Conservation (phyloP, 169 alveolate species). For the Cytauxzoon felis region DNA sequence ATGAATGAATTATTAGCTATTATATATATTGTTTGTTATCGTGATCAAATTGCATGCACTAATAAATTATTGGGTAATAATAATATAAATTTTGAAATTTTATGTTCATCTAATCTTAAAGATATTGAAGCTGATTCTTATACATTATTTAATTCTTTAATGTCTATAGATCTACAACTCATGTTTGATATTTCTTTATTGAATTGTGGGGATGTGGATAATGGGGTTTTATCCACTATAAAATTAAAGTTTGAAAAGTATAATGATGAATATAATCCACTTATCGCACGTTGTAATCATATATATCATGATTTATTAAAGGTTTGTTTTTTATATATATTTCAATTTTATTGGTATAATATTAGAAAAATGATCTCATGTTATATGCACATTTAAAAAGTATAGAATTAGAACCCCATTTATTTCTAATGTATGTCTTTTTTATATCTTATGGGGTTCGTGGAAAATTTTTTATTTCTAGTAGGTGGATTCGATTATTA, state of each 20-base stretch:
- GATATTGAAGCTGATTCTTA: slow-evolving; percentile 80
- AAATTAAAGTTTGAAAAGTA: background rate
- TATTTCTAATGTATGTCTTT: slow-evolving; percentile 55
- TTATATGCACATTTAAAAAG: slow-evolving; percentile 62
- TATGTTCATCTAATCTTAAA: slow-evolving; percentile 27
- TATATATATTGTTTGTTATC: slow-evolving; percentile 61
- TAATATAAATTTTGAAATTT: slow-evolving; percentile 7
- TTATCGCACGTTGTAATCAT: slow-evolving; percentile 70
- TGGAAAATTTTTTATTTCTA: background rate
- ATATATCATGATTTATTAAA: slow-evolving; percentile 61
- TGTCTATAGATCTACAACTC: slow-evolving; percentile 72
- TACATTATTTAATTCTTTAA: slow-evolving; percentile 69
- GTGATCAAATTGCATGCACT: slow-evolving; percentile 28
- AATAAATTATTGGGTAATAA: background rate
- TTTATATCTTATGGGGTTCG: background rate
- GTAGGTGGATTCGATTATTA: slow-evolving; percentile 78
- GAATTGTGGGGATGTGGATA: background rate
- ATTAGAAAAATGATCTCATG: slow-evolving; percentile 51
- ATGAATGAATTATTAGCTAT: slow-evolving; percentile 72
- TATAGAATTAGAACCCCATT: slow-evolving; percentile 71
- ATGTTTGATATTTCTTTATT: slow-evolving; percentile 64
- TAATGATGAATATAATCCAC: slow-evolving; percentile 52
- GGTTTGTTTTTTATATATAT: slow-evolving; percentile 8
- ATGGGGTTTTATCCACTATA: background rate
- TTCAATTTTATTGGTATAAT: background rate